phyloP scores from a whole-genome alignment of 2,329 filamentous ascomycete genomes.

The Sarocladiaceae sp. region DNA sequence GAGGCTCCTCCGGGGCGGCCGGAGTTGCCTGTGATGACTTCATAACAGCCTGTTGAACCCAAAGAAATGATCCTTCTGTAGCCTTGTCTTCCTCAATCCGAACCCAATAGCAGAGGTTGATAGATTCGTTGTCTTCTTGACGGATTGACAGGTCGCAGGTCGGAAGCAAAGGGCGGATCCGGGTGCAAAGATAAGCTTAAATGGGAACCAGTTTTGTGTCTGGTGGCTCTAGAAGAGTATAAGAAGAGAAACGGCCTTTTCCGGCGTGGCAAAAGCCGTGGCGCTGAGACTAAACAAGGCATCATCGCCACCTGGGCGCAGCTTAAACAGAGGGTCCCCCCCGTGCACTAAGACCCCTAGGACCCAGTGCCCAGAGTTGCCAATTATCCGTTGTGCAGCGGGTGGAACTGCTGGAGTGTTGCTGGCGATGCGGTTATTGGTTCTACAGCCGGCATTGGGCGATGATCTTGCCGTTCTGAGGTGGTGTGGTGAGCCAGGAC shows the following conservation, averaged over 20 bases:
- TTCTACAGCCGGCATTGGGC: too few species aligned
- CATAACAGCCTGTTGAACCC: conserved; percentile 1
- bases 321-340: not conserved
- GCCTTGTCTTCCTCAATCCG: not conserved
- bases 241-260: not conserved
- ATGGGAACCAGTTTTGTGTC: not conserved
- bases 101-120: not conserved
- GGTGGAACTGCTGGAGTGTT: too few species aligned
- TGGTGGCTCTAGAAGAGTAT: not conserved
- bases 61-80: not conserved
- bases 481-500: too few species aligned
- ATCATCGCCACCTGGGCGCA: conserved; percentile 2
- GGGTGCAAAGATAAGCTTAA: conserved; percentile 7
- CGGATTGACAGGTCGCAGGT: too few species aligned
- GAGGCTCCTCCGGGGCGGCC: not conserved
- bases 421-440: too few species aligned
- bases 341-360: too few species aligned
- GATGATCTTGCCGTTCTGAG: too few species aligned
- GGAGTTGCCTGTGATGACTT: not conserved
- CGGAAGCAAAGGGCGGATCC: too few species aligned
- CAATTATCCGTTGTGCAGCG: too few species aligned
- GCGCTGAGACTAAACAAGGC: not conserved
- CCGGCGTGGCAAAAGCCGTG: not conserved
- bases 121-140: too few species aligned
- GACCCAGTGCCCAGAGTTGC: too few species aligned